Evolutionary conservation across 2,329 filamentous ascomycete genomes (phyloP), one percentile per base, ranked within the genome.

Genomic region (Colletotrichum lindemuthianum): DNA sequence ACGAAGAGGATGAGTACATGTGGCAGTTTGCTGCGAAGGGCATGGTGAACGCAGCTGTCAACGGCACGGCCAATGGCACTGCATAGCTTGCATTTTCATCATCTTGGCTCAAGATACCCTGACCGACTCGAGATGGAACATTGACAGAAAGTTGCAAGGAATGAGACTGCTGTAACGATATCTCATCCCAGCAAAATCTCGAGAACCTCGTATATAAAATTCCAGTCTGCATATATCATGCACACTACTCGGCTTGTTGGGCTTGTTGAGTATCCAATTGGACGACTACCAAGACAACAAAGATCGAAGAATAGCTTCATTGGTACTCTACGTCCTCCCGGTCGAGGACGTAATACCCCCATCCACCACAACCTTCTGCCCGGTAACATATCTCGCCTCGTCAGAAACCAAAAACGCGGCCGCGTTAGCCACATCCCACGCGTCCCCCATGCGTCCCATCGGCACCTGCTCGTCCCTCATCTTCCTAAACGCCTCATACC

Each of bases 331-430:
- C 5, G 49, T 11, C 11, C 60, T 15, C 2, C 60, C 60, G 12
- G 78, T 81, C 8, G 77, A 80, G 24, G 70, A 72, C 2, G 77
- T 79, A 36, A 81, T 77, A 0, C 80, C 81, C 0, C 81, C 82
- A 71, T 83, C 82, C 4, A 84, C 77, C 10, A 85, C 77, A 68
- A 86, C 74, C 70, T 81, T 80, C 70, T 84, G 80, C 1, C 87
- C 87, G 1, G 86, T 90, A 4, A 90, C 82, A 70, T 90, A 90
- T 40, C 76, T 79, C 3, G 86, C 84, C 66, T 87, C 85, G 49
- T 85, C 60, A 37, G 43, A 54, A 0, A 47, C 49, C 59, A 90
- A 75, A 68, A 88, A 89, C 11, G 85, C 70, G 6, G 81, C 85
- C 1, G 85, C 80, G 71, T 86, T 81, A 0, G 86, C 84, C 6